Base-by-base conservation (phyloP, 148 eudicot species). In the Fagopyrum esculentum region DNA sequence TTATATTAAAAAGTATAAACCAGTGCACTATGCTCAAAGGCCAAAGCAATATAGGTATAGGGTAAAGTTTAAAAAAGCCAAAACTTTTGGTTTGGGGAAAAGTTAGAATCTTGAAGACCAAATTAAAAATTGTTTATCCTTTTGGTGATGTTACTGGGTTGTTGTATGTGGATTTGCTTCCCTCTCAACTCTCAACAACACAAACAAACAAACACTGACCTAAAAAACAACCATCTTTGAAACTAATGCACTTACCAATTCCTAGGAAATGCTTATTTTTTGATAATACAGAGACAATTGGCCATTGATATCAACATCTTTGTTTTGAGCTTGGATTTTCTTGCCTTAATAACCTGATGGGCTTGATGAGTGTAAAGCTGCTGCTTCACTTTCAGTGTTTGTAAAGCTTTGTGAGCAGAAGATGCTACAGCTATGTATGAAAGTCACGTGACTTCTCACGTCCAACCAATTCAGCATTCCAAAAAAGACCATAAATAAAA, bases 361-460 rank as follows among this genome's bases (percentile, higher is more conserved):
- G 1, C 6, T 63, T 63, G 19, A 63, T 63, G 29, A 63, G 69
- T 9, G 13, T 63, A 26, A 68, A 44, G 47, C 16, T 30, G 45
- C 9, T 68, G 45, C 45, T 30, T 48, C 51, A 19, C 29, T 70
- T 47, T 47, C 73, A 44, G 73, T 47, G 50, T 44, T 6, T 70
- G 29, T 35, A 26, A 71, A 71, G 54, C 55, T 71, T 19, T 46
- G 40, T 19, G 55, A 46, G 17, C 30, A 71, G 26, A 70, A 71
- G 74, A 49, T 71, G 74, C 54, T 19, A n/a, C 40, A 35, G 40
- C 40, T 35, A 35, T 44, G 51, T 35, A 71, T 49, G 15, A 40
- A 71, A 9, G 74, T 49, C 74, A 71, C 55, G n/a, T 66, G 71
- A 66, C 71, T 66, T 40, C 74, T 71, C 30, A 44, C 45, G 73